Evolutionary conservation across 768 basidiomycete species (phyloP).

Genomic region (Hirschioporus abietinus): DNA sequence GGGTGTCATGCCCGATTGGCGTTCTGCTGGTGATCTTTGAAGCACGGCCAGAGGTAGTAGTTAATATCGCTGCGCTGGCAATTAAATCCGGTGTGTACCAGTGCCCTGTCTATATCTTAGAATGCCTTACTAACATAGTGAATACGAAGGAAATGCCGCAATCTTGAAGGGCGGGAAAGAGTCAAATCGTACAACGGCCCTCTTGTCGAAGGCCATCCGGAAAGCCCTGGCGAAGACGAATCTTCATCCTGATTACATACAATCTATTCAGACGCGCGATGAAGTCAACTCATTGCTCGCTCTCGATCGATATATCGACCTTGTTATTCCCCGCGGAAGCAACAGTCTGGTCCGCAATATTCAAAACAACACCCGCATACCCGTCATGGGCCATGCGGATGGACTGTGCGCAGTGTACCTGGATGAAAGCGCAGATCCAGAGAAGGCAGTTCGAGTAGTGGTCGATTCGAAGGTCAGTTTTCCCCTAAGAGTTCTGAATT

Average conservation of each 20-base stretch:
- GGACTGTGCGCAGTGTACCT: slow-evolving; percentile 89
- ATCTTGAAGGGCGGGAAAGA: slow-evolving; percentile 98
- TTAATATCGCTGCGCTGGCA: slow-evolving; percentile 93
- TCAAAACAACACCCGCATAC: slow-evolving; percentile 85
- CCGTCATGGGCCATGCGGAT: slow-evolving; percentile 99
- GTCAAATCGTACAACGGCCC: slow-evolving; percentile 70
- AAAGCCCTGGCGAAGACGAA: slow-evolving; percentile 66
- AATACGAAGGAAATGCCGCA: slow-evolving; percentile 78
- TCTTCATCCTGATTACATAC: slow-evolving; percentile 78
- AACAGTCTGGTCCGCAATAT: slow-evolving; percentile 86
- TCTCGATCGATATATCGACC: slow-evolving; percentile 89
- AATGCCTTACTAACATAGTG: slow-evolving; percentile 2
- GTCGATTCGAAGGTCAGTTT: slow-evolving; percentile 81
- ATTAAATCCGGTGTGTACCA: slow-evolving; percentile 82
- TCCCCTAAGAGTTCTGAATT: background rate
- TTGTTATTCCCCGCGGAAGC: slow-evolving; percentile 95
- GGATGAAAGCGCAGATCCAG: slow-evolving; percentile 71
- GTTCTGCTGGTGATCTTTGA: slow-evolving; percentile 96
- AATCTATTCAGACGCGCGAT: slow-evolving; percentile 84
- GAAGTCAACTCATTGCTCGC: slow-evolving; percentile 85
- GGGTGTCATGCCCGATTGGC: slow-evolving; percentile 94
- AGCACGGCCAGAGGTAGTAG: slow-evolving; percentile 94
- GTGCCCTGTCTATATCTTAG: slow-evolving; percentile 5
- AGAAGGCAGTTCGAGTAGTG: slow-evolving; percentile 77
- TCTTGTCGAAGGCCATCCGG: slow-evolving; percentile 78